phyloP scores from a whole-genome alignment of 2,329 filamentous ascomycete species.

The Dactylonectria macrodidyma region DNA sequence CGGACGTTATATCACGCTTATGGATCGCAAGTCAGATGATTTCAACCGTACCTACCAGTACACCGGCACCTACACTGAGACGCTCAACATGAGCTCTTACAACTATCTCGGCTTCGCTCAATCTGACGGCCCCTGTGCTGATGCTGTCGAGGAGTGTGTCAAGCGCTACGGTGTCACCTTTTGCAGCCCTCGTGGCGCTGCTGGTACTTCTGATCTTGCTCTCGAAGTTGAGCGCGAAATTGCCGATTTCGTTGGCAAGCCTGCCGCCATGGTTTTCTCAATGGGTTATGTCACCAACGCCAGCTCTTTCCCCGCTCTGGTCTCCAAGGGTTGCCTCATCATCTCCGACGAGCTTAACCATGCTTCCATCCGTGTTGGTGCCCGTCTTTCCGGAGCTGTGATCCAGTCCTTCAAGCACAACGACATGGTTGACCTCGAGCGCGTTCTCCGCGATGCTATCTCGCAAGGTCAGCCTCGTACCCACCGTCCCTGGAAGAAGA shows the following conservation, averaged over 20 bases:
- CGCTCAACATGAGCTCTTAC: constrained; percentile 98
- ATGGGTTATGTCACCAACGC: constrained; percentile 99
- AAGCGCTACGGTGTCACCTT: constrained; percentile 88
- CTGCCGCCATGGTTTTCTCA: constrained; percentile 95
- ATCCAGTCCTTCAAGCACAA: constrained; percentile 99
- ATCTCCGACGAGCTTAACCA: constrained; percentile 99
- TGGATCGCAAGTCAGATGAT: constrained; percentile 92
- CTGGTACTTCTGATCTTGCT: constrained; percentile 89
- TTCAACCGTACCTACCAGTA: constrained; percentile 92
- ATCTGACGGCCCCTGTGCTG: constrained; percentile 95
- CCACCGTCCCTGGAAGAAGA: constrained; percentile 99
- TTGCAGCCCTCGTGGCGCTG: constrained; percentile 85
- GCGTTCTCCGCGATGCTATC: constrained; percentile 89
- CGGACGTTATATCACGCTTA: constrained; percentile 91
- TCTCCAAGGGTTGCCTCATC: constrained; percentile 93
- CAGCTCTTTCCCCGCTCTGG: constrained; percentile 90
- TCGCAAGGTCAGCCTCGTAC: constrained; percentile 97
- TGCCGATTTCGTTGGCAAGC: constrained; percentile 93
- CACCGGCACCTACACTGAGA: constrained; percentile 92
- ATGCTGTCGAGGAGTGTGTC: constrained; percentile 89
- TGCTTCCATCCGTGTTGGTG: constrained; percentile 95
- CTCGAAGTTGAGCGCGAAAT: constrained; percentile 91
- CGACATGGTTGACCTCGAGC: constrained; percentile 90
- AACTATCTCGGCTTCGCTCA: constrained; percentile 99
- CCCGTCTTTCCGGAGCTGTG: constrained; percentile 93